phyloP scores from a whole-genome alignment of 192 early-diverging fungal genomes.

The Chytriomyces sp. region DNA sequence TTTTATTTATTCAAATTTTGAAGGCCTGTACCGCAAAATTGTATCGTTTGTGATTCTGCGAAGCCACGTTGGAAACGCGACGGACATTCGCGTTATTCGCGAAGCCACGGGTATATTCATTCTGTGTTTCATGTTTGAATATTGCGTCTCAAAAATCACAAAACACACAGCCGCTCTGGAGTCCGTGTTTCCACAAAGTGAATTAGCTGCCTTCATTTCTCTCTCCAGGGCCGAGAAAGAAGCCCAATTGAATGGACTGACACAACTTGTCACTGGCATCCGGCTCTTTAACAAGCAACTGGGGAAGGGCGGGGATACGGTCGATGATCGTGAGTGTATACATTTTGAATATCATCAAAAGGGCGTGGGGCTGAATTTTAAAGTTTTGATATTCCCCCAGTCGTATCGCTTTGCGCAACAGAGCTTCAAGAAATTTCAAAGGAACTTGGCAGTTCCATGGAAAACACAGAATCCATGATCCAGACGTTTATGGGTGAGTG shows the following conservation, averaged over 20 bases:
- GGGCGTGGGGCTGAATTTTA: background rate
- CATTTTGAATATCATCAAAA: constrained; percentile 5
- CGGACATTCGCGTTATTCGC: constrained; percentile 62
- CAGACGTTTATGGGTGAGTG: constrained; percentile 51
- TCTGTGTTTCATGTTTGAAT: background rate
- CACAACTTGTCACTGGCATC: constrained; percentile 65
- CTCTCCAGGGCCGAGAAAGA: constrained; percentile 61
- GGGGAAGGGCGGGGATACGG: constrained; percentile 63
- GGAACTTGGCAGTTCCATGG: constrained; percentile 39
- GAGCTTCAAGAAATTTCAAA: constrained; percentile 48
- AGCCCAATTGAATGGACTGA: constrained; percentile 62
- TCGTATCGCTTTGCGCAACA: constrained; percentile 49
- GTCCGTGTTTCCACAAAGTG: constrained; percentile 67
- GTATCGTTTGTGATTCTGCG: constrained; percentile 60
- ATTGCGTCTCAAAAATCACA: background rate
- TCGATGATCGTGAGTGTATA: constrained; percentile 57
- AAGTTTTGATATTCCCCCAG: constrained; percentile 24
- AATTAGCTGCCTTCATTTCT: constrained; percentile 59
- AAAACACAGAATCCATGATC: constrained; percentile 48
- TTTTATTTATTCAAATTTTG: background rate
- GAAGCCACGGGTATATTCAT: constrained; percentile 58
- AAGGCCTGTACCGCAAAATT: constrained; percentile 62
- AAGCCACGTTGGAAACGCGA: constrained; percentile 60
- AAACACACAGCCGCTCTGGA: constrained; percentile 59
- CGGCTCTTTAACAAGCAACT: constrained; percentile 65